Evolutionary conservation across 2,329 filamentous ascomycete genomes (phyloP).

Genomic region (Aspergillus japonicus): DNA sequence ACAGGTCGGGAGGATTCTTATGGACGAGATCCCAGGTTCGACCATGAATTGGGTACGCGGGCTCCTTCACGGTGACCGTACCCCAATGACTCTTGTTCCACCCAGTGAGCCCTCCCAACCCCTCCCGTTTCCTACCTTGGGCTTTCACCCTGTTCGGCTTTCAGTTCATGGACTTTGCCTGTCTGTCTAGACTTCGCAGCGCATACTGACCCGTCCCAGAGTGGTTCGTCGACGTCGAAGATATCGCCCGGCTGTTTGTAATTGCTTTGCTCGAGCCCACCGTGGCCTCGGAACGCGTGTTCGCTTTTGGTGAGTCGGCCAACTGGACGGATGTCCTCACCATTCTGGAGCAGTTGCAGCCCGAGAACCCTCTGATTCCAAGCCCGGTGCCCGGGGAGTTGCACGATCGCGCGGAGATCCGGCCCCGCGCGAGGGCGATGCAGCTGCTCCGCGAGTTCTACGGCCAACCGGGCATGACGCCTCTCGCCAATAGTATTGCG

Average conservation of each 20-base stretch:
- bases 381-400: too few species aligned
- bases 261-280: conserved; percentile 49
- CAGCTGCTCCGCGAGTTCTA: too few species aligned
- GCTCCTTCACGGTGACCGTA: conserved; percentile 4
- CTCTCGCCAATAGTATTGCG: too few species aligned
- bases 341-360: too few species aligned
- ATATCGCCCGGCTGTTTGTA: conserved; percentile 53
- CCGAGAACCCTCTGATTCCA: too few species aligned
- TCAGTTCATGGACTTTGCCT: too few species aligned
- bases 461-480: too few species aligned
- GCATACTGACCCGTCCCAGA: conserved; percentile 27
- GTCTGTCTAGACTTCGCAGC: too few species aligned
- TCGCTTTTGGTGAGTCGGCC: conserved; percentile 51
- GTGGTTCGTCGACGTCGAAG: conserved; percentile 49
- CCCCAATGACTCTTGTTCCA: conserved; percentile 9
- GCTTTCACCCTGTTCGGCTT: too few species aligned
- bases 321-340: too few species aligned
- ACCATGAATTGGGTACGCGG: conserved; percentile 37
- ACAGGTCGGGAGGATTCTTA: conserved; percentile 22
- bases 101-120: conserved; percentile 14
- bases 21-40: conserved; percentile 39
- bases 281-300: conserved; percentile 52
- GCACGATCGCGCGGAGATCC: too few species aligned
- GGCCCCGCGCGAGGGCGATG: too few species aligned
- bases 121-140: background rate